Conservation (phyloP, 139 green algal genomes). For the Chlamydomonas sp. region DNA sequence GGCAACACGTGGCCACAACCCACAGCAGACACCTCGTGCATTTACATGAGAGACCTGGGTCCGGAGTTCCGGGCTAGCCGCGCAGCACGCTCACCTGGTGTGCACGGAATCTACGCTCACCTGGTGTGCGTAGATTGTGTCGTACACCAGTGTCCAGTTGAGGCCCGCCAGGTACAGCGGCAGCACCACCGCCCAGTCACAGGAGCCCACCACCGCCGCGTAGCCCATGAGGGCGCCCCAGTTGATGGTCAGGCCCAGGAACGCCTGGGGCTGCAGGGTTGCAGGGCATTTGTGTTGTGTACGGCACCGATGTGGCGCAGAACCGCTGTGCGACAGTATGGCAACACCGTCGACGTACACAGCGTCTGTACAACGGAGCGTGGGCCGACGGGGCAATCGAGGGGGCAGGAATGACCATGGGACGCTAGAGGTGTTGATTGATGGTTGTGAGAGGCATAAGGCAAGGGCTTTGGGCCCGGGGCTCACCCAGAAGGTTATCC, state of each 20-base stretch:
- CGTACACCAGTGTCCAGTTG: slow-evolving; percentile 96
- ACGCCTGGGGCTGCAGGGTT: slow-evolving; percentile 77
- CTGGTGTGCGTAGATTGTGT: slow-evolving; percentile 99
- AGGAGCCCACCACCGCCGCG: slow-evolving; percentile 78
- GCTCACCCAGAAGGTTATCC: slow-evolving; percentile 89
- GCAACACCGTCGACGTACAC: too few relatives aligned
- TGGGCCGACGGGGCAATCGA: too few relatives aligned
- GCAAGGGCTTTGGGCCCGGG: too few relatives aligned
- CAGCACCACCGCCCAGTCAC: slow-evolving; percentile 79
- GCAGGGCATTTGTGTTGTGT: too few relatives aligned
- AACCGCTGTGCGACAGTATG: too few relatives aligned
- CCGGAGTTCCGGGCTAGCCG: background rate
- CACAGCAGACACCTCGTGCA: background rate
- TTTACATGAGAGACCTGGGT: background rate
- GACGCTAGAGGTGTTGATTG: too few relatives aligned
- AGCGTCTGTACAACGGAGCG: too few relatives aligned
- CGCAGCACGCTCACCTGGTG: background rate
- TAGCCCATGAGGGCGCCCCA: slow-evolving; percentile 97
- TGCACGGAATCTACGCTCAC: slow-evolving; percentile 16
- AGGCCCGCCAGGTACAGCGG: slow-evolving; percentile 89
- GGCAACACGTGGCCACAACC: too few relatives aligned
- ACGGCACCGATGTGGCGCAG: too few relatives aligned
- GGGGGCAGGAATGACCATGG: too few relatives aligned
- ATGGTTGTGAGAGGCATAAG: background rate
- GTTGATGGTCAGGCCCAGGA: slow-evolving; percentile 97